These are phyloP conservation scores for Pseudozyma sp. DNA, from an alignment of 1,284 basidiomycete species.

Conservation along the genomic window DNA sequence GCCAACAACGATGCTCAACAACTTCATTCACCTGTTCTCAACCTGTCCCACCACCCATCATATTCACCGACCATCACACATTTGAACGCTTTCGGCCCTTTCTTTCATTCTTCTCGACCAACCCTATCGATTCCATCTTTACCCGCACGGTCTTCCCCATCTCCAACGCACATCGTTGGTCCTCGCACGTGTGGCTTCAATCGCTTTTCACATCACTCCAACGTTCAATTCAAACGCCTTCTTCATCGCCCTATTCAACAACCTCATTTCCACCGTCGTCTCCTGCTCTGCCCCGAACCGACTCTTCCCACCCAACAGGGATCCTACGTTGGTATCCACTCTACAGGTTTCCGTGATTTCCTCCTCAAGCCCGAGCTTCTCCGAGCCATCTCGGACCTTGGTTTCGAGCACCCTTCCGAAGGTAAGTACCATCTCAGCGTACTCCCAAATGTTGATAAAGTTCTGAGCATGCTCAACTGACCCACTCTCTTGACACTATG, in stretches of 20 bases:
- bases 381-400: slow-evolving; percentile 96
- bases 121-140: too few species aligned
- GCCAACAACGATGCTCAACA: not conserved
- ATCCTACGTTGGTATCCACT: slow-evolving; percentile 69
- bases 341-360: slow-evolving; percentile 77
- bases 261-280: not conserved
- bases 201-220: too few species aligned
- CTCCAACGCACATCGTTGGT: too few species aligned
- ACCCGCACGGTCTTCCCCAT: too few species aligned
- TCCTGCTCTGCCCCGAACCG: slow-evolving; percentile 3
- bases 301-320: slow-evolving; percentile 45
- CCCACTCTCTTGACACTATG: not conserved
- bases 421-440: slow-evolving; percentile 73
- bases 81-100: too few species aligned
- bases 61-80: not conserved
- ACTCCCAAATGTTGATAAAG: not conserved
- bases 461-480: not conserved
- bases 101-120: too few species aligned
- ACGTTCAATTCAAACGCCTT: not conserved
- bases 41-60: not conserved
- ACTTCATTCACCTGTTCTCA: not conserved
- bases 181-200: too few species aligned
- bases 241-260: not conserved
- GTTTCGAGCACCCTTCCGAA: slow-evolving; percentile 99
- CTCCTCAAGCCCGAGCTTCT: slow-evolving; percentile 95